These are phyloP conservation scores for Coemansia sp. DNA, from an alignment of 192 early-diverging fungal genomes.

Conservation along the genomic window DNA sequence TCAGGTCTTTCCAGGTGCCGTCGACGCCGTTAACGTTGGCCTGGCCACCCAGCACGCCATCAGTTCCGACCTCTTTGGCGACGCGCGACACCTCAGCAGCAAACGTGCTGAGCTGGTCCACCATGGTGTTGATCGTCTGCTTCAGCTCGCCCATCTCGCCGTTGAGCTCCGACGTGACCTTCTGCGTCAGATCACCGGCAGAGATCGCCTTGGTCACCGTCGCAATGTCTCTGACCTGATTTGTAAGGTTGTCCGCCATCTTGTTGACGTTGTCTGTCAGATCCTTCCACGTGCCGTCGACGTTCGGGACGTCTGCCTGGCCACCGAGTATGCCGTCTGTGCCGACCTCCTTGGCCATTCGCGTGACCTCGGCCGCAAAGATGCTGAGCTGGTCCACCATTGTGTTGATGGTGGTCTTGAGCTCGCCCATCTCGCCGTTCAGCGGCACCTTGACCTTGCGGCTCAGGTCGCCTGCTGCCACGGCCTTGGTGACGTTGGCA, in stretches of 20 bases:
- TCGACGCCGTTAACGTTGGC: slow-evolving; percentile 51
- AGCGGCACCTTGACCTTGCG: slow-evolving; percentile 57
- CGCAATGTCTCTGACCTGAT: slow-evolving; percentile 64
- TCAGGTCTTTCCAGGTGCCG: slow-evolving; percentile 57
- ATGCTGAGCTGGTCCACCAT: slow-evolving; percentile 64
- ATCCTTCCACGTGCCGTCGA: slow-evolving; percentile 61
- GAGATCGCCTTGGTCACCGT: slow-evolving; percentile 57
- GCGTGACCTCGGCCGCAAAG: slow-evolving; percentile 62
- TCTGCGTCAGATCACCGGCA: slow-evolving; percentile 54
- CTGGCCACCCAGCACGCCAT: slow-evolving; percentile 53
- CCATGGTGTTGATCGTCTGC: slow-evolving; percentile 13
- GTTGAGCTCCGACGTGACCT: slow-evolving; percentile 58
- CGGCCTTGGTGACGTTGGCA: slow-evolving; percentile 61
- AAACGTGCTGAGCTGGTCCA: background rate
- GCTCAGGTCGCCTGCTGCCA: slow-evolving; percentile 61
- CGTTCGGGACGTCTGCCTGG: slow-evolving; percentile 57
- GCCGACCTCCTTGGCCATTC: slow-evolving; percentile 61
- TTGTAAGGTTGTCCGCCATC: slow-evolving; percentile 62
- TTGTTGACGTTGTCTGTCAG: slow-evolving; percentile 62
- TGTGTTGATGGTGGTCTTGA: slow-evolving; percentile 62
- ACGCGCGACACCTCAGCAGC: slow-evolving; percentile 46
- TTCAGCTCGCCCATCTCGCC: slow-evolving; percentile 62
- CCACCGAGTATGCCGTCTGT: slow-evolving; percentile 66
- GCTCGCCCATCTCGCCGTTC: slow-evolving; percentile 58
- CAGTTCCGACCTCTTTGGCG: slow-evolving; percentile 52